These are phyloP conservation scores for Acanthamoeba rhysodes DNA, from an alignment of 208 protist genomes.

Conservation along the genomic window DNA sequence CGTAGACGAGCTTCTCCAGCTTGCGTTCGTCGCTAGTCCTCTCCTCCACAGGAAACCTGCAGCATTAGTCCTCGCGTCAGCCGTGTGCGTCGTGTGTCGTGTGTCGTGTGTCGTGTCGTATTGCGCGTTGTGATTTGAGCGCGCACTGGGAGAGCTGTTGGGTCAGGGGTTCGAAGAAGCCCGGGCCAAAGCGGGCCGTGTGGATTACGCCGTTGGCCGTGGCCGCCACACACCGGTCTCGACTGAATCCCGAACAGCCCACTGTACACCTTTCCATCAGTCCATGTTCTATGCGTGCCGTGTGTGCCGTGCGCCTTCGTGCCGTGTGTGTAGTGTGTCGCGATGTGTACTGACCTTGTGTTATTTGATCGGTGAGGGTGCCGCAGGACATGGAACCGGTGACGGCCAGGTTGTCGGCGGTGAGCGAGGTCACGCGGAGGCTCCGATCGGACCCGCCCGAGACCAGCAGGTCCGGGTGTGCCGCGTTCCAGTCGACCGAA, in stretches of 20 bases:
- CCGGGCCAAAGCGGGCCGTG: neutral
- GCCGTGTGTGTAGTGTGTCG: neutral
- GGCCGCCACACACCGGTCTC: neutral
- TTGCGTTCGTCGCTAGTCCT: neutral
- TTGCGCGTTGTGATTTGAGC: no score
- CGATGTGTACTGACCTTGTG: neutral
- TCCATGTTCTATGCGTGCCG: no score
- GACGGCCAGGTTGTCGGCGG: neutral
- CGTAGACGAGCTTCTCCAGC: conserved; percentile 18
- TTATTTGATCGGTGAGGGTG: neutral
- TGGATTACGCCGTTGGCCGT: conserved; percentile 6
- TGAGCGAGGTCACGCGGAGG: conserved; percentile 3
- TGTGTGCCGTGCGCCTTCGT: neutral
- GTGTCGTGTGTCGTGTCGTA: no score
- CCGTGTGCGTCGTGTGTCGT: no score
- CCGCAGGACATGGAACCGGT: neutral
- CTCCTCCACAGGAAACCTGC: neutral
- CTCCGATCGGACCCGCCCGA: neutral
- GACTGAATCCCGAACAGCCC: conserved; percentile 1
- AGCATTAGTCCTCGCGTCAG: no score
- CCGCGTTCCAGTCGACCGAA: neutral
- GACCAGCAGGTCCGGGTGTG: conserved; percentile 18
- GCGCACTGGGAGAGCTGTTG: neutral
- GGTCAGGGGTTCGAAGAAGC: neutral
- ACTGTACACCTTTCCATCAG: neutral